Evolutionary conservation across 1,284 basidiomycete species (phyloP).

Genomic region (Chalciporus sp.): DNA sequence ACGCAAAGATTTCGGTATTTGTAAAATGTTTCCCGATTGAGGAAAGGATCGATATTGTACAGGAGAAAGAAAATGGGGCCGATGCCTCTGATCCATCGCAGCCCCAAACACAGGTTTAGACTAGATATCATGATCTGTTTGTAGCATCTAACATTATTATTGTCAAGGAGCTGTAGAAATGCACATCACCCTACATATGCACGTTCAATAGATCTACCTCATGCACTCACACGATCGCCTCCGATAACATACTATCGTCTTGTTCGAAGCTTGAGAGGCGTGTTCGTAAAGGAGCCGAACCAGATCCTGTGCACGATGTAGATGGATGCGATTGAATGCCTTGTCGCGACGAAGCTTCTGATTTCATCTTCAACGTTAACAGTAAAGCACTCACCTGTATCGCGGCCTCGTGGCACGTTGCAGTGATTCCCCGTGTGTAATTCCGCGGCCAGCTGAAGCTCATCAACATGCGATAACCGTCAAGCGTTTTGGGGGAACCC

Average conservation of each 20-base stretch:
- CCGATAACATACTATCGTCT: background rate
- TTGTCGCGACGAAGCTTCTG: conserved; percentile 8
- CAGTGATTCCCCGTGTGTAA: conserved; percentile 18
- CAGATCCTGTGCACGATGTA: conserved; percentile 1
- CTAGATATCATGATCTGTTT: conserved; percentile 1
- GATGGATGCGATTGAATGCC: background rate
- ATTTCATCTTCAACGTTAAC: conserved; percentile 15
- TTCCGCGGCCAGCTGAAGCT: conserved; percentile 25
- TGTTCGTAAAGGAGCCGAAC: background rate
- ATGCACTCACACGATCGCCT: background rate
- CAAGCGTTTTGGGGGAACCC: conserved; percentile 17
- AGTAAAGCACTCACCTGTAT: conserved; percentile 7
- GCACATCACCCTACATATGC: background rate
- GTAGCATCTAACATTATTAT: conserved; percentile 21
- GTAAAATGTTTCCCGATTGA: conserved; percentile 32
- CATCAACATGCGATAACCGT: conserved; percentile 19
- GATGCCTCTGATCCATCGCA: conserved; percentile 4
- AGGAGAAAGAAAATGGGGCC: conserved; percentile 23
- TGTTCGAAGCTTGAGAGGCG: background rate
- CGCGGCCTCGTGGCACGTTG: conserved; percentile 8
- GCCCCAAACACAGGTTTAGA: conserved; percentile 19
- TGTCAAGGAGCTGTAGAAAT: conserved; percentile 14
- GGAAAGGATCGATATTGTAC: conserved; percentile 12
- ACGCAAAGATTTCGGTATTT: conserved; percentile 37
- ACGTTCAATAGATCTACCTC: background rate